Evolutionary conservation across 106 monocot genomes (phyloP).

Genomic region (Apostasia ramifera): DNA sequence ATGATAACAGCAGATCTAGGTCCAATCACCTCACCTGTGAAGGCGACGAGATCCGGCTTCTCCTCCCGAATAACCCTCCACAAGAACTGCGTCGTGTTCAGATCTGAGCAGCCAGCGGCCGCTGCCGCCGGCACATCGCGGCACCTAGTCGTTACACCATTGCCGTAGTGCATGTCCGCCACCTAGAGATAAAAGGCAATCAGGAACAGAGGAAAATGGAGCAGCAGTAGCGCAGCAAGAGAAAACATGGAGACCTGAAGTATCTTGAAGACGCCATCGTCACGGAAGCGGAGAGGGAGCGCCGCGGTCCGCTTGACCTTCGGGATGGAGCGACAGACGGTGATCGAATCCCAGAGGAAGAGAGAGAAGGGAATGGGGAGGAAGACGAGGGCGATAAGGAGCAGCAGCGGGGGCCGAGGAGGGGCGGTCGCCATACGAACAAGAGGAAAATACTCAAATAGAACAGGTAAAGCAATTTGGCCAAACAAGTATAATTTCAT

Average conservation of each 20-base stretch:
- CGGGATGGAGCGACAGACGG: constrained; percentile 10
- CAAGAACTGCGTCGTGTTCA: constrained; percentile 73
- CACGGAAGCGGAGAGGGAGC: constrained; percentile 79
- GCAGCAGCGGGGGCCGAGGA: constrained; percentile 4
- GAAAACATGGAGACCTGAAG: constrained; percentile 39
- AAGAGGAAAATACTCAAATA: too few relatives aligned
- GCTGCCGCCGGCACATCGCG: constrained; percentile 38
- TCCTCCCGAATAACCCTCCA: constrained; percentile 51
- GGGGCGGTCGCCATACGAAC: not conserved
- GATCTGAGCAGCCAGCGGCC: constrained; percentile 52
- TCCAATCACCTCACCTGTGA: constrained; percentile 43
- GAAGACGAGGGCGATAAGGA: not conserved
- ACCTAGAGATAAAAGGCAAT: constrained; percentile 32
- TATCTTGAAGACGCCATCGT: constrained; percentile 87
- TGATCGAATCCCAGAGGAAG: not conserved
- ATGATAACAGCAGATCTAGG: too few relatives aligned
- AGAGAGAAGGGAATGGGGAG: constrained; percentile 7
- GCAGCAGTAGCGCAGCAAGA: not conserved
- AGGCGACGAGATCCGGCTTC: constrained; percentile 77
- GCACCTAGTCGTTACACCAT: constrained; percentile 56
- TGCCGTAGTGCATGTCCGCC: constrained; percentile 87
- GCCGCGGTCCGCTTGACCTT: constrained; percentile 40
- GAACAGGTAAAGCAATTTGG: not conserved
- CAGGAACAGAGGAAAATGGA: not conserved
- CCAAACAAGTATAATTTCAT: too few relatives aligned